Conservation (phyloP, 768 basidiomycete species). For the Trametopsis cervina region DNA sequence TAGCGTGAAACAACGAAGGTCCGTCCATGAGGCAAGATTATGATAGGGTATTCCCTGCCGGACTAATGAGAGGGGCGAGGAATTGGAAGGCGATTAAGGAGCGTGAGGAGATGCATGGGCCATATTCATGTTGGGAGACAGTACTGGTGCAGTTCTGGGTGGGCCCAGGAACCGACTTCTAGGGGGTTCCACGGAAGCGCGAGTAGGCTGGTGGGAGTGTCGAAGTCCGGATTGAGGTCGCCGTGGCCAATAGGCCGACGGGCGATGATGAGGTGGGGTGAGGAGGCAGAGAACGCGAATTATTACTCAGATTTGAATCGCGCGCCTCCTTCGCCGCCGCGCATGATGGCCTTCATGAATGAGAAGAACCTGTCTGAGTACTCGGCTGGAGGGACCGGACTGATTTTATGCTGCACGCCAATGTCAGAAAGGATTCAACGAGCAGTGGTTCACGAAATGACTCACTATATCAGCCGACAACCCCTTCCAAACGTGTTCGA, state of each 20-base stretch:
- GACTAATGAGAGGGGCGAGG: neutral
- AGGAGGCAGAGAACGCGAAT: neutral
- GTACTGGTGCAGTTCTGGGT: neutral
- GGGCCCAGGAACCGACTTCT: too few relatives aligned
- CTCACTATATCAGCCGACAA: slow-evolving; percentile 79
- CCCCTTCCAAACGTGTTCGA: slow-evolving; percentile 93
- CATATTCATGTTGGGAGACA: neutral
- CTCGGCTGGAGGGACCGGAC: slow-evolving; percentile 81
- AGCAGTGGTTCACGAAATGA: too few relatives aligned
- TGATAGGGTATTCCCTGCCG: too few relatives aligned
- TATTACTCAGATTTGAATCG: slow-evolving; percentile 39
- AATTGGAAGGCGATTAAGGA: neutral
- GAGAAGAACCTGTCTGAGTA: slow-evolving; percentile 86
- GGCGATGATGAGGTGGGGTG: neutral
- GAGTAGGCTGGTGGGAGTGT: too few relatives aligned
- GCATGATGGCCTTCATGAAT: slow-evolving; percentile 84
- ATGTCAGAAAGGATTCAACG: too few relatives aligned
- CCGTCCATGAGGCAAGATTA: neutral
- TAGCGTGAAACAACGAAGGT: neutral
- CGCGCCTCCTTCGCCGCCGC: slow-evolving; percentile 63
- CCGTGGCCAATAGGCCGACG: neutral
- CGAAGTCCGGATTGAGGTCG: too few relatives aligned
- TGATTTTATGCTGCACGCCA: slow-evolving; percentile 80
- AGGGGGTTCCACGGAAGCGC: too few relatives aligned
- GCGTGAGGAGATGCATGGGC: neutral